phyloP scores from a whole-genome alignment of 805 yeast genomes.

The Candida berthetii region DNA sequence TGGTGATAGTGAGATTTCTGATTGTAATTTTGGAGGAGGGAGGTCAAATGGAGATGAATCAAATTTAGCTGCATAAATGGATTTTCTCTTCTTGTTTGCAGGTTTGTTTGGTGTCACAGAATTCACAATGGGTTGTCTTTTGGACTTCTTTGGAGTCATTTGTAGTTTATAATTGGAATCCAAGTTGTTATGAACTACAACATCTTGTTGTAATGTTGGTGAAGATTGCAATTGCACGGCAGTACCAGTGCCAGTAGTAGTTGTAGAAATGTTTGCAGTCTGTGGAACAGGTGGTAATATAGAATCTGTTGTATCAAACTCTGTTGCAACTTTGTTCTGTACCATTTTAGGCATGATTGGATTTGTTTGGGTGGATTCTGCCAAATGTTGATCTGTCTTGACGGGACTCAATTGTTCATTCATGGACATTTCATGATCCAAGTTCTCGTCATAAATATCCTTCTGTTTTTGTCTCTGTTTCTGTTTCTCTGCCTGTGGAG shows the following conservation, averaged over 20 bases:
- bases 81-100: constrained; percentile 16
- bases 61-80: constrained; percentile 16
- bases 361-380: constrained; percentile 4
- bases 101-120: constrained; percentile 16
- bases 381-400: constrained; percentile 7
- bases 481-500: not conserved
- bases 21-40: constrained; percentile 19
- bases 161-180: constrained; percentile 17
- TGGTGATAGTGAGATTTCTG: constrained; percentile 20
- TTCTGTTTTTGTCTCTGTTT: not conserved
- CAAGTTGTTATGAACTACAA: constrained; percentile 14
- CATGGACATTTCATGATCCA: not conserved
- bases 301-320: constrained; percentile 21
- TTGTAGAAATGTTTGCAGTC: constrained; percentile 15
- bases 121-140: constrained; percentile 9
- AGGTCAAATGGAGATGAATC: constrained; percentile 21
- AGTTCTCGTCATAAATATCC: too few relatives aligned
- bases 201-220: constrained; percentile 10
- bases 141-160: constrained; percentile 16
- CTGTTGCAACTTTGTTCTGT: constrained; percentile 3
- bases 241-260: constrained; percentile 16
- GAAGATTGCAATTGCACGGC: constrained; percentile 12
- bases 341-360: constrained; percentile 20
- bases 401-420: constrained; percentile 22
- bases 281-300: constrained; percentile 19